Evolutionary conservation across 2,329 filamentous ascomycete species (phyloP).

Genomic region (Pseudogymnoascus sp.): DNA sequence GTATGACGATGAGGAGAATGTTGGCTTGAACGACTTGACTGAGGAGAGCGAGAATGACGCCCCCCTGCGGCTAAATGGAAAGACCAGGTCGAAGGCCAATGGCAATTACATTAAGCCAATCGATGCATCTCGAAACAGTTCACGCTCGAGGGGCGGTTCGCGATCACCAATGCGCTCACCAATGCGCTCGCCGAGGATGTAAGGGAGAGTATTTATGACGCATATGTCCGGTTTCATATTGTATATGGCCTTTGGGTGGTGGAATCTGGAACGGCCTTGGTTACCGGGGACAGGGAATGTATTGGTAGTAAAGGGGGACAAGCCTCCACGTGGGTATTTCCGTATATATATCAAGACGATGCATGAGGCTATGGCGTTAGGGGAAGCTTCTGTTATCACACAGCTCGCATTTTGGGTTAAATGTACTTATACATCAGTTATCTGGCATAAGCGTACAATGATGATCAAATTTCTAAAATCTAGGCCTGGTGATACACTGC

Average conservation of each 20-base stretch:
- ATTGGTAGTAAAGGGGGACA: neutral
- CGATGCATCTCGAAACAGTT: neutral
- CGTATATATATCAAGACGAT: constrained; percentile 7
- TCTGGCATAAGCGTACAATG: constrained; percentile 3
- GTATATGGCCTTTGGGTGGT: constrained; percentile 2
- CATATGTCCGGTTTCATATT: neutral
- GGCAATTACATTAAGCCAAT: constrained; percentile 3
- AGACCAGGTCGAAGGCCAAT: neutral
- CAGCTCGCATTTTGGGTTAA: constrained; percentile 4
- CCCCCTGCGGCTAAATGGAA: neutral
- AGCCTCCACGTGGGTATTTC: constrained; percentile 1
- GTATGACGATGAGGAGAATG: constrained; percentile 76
- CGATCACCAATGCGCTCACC: neutral
- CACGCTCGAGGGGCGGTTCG: neutral
- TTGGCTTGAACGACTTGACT: constrained; percentile 68
- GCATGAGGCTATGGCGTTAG: constrained; percentile 9
- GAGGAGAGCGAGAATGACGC: constrained; percentile 66
- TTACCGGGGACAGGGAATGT: constrained; percentile 1
- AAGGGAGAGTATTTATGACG: constrained; percentile 1
- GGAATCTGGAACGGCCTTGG: constrained; percentile 5
- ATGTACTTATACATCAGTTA: constrained; percentile 5
- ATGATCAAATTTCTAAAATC: constrained; percentile 7
- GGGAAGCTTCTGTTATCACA: neutral
- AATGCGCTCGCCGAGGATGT: constrained; percentile 1
- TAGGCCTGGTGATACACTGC: neutral